Conservation (phyloP, 225 moss, liverwort and hornwort genomes). For the Thuidium tamariscinum region DNA sequence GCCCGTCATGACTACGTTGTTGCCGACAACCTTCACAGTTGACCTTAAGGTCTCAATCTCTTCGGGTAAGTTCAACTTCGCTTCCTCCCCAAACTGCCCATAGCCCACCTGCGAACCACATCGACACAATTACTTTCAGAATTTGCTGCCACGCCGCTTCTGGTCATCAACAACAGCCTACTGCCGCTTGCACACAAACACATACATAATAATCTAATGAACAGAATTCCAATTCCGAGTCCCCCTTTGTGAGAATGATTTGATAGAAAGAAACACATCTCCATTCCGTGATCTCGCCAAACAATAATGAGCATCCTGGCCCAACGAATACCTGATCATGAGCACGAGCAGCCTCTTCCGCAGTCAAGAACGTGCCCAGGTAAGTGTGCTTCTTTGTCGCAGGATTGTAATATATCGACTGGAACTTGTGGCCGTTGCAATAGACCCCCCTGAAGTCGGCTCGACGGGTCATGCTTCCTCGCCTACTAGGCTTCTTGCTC, state of each 20-base stretch:
- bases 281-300: not conserved
- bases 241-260: not conserved
- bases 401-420: conserved; percentile 77
- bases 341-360: conserved; percentile 75
- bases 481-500: conserved; percentile 21
- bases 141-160: not conserved
- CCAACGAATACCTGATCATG: conserved; percentile 22
- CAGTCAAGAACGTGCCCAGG: conserved; percentile 67
- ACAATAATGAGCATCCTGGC: not conserved
- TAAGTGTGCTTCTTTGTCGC: conserved; percentile 73
- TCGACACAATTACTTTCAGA: not conserved
- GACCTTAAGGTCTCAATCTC: conserved; percentile 22
- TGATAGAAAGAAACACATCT: not conserved
- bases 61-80: conserved; percentile 51
- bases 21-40: conserved; percentile 17
- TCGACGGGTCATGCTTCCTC: conserved; percentile 41
- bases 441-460: conserved; percentile 76
- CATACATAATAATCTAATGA: not conserved
- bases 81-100: conserved; percentile 60
- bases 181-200: not conserved
- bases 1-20: not conserved
- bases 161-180: not conserved
- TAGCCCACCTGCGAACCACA: conserved; percentile 39
- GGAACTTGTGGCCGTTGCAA: conserved; percentile 79
- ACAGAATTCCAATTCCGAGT: not conserved